Conservation (phyloP, 73 alveolate genomes). For the Tetrahymena malaccensis region DNA sequence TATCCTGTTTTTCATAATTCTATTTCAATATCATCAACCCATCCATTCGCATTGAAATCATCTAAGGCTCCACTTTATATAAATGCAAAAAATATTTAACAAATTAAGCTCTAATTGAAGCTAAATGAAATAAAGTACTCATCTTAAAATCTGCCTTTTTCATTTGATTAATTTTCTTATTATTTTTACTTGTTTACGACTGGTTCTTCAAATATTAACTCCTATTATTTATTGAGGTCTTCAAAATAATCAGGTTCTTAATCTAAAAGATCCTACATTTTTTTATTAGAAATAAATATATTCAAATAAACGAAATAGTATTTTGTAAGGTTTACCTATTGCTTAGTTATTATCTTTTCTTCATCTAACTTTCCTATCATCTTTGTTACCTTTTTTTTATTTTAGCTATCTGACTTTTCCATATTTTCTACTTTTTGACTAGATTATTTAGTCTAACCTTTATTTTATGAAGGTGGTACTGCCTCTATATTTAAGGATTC, state of each 20-base stretch:
- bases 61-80: neutral
- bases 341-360: neutral
- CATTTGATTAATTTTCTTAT: neutral
- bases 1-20: neutral
- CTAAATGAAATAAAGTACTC: neutral
- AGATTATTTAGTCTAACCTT: neutral
- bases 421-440: neutral
- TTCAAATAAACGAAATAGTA: neutral
- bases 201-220: neutral
- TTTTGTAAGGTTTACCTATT: neutral
- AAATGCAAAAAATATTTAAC: neutral
- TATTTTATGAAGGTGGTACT: neutral
- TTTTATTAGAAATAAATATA: neutral
- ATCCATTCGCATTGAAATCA: neutral
- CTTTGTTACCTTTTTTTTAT: neutral
- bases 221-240: neutral
- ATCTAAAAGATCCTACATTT: neutral
- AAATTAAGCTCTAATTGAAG: neutral
- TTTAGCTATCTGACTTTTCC: neutral
- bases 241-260: neutral
- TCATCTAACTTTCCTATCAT: neutral
- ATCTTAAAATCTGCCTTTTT: neutral
- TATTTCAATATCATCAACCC: neutral
- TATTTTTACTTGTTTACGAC: neutral
- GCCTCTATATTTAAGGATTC: neutral